A percentile compares a stretch with the other conserved stretches of the same genome.
phyloP scores from a whole-genome alignment of 139 green algal species.

The Limnomonas spitsbergensis region DNA sequence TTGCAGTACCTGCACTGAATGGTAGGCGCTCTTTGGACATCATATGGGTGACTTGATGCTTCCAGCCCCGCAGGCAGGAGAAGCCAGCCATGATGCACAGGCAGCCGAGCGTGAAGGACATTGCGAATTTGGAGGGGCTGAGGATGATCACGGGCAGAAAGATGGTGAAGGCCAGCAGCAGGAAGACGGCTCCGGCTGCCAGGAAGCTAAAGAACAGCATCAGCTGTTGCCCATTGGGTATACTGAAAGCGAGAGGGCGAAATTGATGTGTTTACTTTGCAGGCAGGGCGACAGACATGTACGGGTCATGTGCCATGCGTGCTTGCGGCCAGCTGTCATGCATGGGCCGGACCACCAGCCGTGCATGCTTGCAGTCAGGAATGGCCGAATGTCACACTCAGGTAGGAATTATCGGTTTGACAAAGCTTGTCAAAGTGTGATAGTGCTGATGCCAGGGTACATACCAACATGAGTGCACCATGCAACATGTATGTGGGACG shows the following conservation, averaged over 20 bases:
- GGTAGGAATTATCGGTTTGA: no score
- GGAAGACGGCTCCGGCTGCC: conserved; percentile 64
- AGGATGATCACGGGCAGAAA: conserved; percentile 89
- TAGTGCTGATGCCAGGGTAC: no score
- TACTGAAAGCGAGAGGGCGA: conserved; percentile 24
- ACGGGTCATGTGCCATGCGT: not conserved
- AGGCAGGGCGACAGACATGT: not conserved
- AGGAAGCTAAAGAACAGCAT: conserved; percentile 55
- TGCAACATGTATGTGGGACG: no score
- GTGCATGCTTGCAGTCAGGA: not conserved
- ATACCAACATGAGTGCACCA: no score
- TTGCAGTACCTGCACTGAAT: not conserved
- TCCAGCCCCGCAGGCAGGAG: conserved; percentile 74
- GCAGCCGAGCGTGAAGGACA: conserved; percentile 86
- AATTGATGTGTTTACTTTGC: not conserved
- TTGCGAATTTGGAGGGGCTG: conserved; percentile 90
- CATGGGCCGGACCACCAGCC: not conserved
- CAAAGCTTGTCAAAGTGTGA: no score
- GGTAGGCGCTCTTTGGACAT: conserved; percentile 51
- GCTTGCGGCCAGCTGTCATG: not conserved
- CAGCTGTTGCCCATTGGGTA: conserved; percentile 44
- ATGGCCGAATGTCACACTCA: not conserved
- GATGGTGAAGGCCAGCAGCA: conserved; percentile 84
- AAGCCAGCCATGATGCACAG: conserved; percentile 74
- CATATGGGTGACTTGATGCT: conserved; percentile 83